Conservation (phyloP, 2,329 filamentous ascomycete genomes). For the Talaromyces sp. region DNA sequence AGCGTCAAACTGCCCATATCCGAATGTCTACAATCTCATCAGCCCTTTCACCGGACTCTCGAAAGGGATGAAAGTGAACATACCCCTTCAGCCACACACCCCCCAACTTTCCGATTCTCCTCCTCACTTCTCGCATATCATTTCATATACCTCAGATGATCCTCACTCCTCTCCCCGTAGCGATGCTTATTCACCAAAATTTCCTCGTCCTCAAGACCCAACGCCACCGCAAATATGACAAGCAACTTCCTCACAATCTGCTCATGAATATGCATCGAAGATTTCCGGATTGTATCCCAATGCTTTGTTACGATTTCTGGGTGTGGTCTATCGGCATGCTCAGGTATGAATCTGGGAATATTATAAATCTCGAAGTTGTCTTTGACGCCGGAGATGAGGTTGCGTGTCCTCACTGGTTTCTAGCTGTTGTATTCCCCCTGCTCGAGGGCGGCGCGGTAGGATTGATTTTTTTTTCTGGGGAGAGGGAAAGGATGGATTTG, state of each 20-base stretch:
- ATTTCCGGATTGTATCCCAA: constrained; percentile 54
- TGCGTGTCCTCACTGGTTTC: constrained; percentile 44
- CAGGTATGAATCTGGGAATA: constrained; percentile 55
- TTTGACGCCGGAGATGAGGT: constrained; percentile 34
- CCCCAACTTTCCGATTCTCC: constrained; percentile 48
- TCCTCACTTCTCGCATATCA: constrained; percentile 53
- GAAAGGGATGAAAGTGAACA: not conserved
- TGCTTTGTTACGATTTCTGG: not conserved
- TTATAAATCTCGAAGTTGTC: constrained; percentile 63
- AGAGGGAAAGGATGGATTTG: constrained; percentile 57
- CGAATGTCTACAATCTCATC: constrained; percentile 46
- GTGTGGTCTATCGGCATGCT: not conserved
- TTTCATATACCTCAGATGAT: constrained; percentile 62
- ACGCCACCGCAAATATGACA: constrained; percentile 59
- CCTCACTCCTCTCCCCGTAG: constrained; percentile 58
- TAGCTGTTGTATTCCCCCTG: constrained; percentile 59
- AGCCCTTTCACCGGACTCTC: constrained; percentile 25
- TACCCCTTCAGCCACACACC: constrained; percentile 47
- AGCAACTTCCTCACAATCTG: constrained; percentile 47
- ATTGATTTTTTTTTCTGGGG: constrained; percentile 59
- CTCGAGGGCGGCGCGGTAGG: constrained; percentile 50
- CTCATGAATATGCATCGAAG: constrained; percentile 34
- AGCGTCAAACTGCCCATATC: constrained; percentile 58
- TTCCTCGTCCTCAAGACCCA: constrained; percentile 60
- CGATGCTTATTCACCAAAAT: constrained; percentile 56